Base-by-base conservation (phyloP, 345 rosid genomes). In the Erysimum cheiranthoides region DNA sequence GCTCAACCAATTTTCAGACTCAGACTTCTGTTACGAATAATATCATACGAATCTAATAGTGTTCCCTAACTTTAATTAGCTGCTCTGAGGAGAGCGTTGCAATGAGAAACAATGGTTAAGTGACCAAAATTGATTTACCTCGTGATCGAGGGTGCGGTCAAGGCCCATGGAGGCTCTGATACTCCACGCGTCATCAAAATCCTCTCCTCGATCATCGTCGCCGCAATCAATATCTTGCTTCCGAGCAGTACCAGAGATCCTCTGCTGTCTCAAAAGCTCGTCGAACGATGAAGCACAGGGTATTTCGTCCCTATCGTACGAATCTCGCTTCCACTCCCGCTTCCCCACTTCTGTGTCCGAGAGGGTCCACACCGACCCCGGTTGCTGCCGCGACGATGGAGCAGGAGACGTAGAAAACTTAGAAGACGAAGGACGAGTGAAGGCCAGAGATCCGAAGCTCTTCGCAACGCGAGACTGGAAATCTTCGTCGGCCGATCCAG, bases 101-200 rank as follows among this genome's bases (percentile, higher is more conserved):
- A 31, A 32, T 8, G 40, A 32, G 27, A 45, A 43, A 45, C 42
- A 52, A 73, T 56, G 14, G 8, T 56, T 11, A 46, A 38, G 25
- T 57, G 11, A 58, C 14, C 30, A 56, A 57, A 27, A 25, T 17
- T 25, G 50, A 45, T 8, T n/a, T 50, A 89, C 97, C 97, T 93
- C 97, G 8, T 85, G 65, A 64, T 93, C 98, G 13, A 93, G 88
- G 53, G 98, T 93, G 25, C 77, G 80, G 59, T 93, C 98, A 67
- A 86, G 81, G 25, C 98, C 96, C 58, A 93, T 82, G 16, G 86
- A 88, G 12, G 93, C 84, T 77, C 86, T 83, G 63, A 93, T 89
- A 30, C 85, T 86, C 93, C 92, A 93, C n/a, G 70, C 93, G 65
- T 82, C 91, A 14, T 71, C 78, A 30, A 32, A 50, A 38, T 75